Base-by-base conservation (phyloP, 345 rosid species). In the Clausena lansium region DNA sequence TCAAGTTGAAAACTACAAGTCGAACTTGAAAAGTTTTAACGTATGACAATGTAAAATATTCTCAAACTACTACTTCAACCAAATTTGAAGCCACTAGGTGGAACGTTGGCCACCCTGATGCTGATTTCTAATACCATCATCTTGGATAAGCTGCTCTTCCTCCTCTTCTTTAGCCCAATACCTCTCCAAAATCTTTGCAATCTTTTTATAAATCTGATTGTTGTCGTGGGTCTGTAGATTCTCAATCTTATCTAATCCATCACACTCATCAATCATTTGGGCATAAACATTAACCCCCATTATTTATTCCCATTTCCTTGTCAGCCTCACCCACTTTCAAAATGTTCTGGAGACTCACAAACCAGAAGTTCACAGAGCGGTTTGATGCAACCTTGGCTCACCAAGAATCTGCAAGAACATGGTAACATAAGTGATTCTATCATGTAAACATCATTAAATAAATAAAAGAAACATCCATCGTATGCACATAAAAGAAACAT, bases 251-350 rank as follows among this genome's bases (percentile, higher is more conserved):
- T 91, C 98, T 61, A 88, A 77, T 20, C 98, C 96, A 0, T 91
- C 96, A 9, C 90, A 86, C 22, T 93, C 98, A 78, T 93, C 98
- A 13, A 93, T 80, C 86, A 90, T 79, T 64, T 89, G 92, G 2
- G 91, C 92, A 55, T 84, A 91, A 4, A 87, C 77, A 84, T 91
- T 91, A 47, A 93, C n/a, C 78, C 61, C 91, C 87, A 32, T 64
- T 81, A 22, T 86, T 89, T 81, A 83, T 60, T 76, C 96, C 94
- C 87, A 79, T 79, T 52, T 91, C 93, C 83, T 87, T 91, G 82
- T 91, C 94, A 30, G 92, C 90, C 83, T 93, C 98, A 60, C 98
- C 92, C 39, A 87, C 89, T 88, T 91, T 93, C 81, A 93, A 88
- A 70, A 93, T 88, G 87, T 91, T 93, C 78, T 93, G 93, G 8